Evolutionary conservation across 2,329 filamentous ascomycete species (phyloP).

Genomic region (Cordyceps fumosorosea): DNA sequence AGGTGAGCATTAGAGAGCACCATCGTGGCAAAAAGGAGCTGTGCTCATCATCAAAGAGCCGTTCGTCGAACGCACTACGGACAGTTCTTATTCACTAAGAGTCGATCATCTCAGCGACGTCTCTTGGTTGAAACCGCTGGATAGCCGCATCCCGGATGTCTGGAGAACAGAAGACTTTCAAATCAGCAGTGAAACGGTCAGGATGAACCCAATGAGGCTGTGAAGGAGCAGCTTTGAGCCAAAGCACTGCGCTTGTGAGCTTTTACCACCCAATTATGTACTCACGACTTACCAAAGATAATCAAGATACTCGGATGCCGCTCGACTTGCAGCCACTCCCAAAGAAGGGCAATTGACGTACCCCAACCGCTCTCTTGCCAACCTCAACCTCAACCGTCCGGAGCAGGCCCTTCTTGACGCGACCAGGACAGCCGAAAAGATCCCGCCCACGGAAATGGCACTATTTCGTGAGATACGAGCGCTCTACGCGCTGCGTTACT

Average conservation of each 20-base stretch:
- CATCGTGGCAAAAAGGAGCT: slow-evolving; percentile 20
- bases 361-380: slow-evolving; percentile 30
- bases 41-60: slow-evolving; percentile 47
- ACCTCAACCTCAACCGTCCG: slow-evolving; percentile 24
- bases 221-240: slow-evolving; percentile 21
- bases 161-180: slow-evolving; percentile 24
- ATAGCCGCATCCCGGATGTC: slow-evolving; percentile 32
- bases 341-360: slow-evolving; percentile 29
- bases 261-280: background rate
- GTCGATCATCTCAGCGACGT: slow-evolving; percentile 49
- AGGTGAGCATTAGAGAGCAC: background rate
- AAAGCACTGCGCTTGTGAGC: slow-evolving; percentile 28
- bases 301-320: slow-evolving; percentile 31
- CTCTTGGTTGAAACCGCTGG: slow-evolving; percentile 27
- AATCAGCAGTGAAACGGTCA: slow-evolving; percentile 17
- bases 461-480: slow-evolving; percentile 39
- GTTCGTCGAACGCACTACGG: slow-evolving; percentile 36
- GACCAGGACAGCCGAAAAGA: slow-evolving; percentile 11
- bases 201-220: slow-evolving; percentile 29
- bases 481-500: slow-evolving; percentile 36
- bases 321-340: slow-evolving; percentile 25
- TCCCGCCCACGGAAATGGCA: slow-evolving; percentile 32
- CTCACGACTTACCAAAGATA: background rate
- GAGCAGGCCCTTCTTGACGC: slow-evolving; percentile 27
- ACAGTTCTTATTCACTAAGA: slow-evolving; percentile 37